Conservation (phyloP, 2,329 filamentous ascomycete species). For the Fusarium sp. region DNA sequence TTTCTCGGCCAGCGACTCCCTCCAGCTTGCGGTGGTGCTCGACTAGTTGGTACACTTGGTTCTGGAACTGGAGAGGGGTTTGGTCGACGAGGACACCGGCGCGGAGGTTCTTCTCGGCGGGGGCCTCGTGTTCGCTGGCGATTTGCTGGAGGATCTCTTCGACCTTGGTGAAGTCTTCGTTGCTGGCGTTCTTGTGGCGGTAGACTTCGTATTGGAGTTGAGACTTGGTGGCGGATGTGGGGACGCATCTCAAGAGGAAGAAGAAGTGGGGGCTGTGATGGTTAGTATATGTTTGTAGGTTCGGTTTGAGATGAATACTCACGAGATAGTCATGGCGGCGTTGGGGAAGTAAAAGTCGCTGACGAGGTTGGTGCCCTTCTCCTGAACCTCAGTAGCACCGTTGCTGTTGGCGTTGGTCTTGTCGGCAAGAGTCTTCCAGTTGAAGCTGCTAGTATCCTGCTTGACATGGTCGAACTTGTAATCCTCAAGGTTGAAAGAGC, state of each 20-base stretch:
- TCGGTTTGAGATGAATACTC: slow-evolving; percentile 61
- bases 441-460: slow-evolving; percentile 65
- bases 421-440: slow-evolving; percentile 67
- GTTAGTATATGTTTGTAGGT: slow-evolving; percentile 42
- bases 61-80: slow-evolving; percentile 25
- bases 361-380: slow-evolving; percentile 19
- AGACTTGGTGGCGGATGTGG: slow-evolving; percentile 19
- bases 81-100: slow-evolving; percentile 16
- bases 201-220: slow-evolving; percentile 34
- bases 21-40: slow-evolving; percentile 34
- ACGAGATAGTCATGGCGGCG: slow-evolving; percentile 36
- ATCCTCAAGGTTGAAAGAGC: slow-evolving; percentile 59
- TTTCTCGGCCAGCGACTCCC: slow-evolving; percentile 19
- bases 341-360: slow-evolving; percentile 42
- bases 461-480: slow-evolving; percentile 67
- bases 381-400: neutral
- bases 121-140: slow-evolving; percentile 20
- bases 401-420: slow-evolving; percentile 33
- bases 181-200: slow-evolving; percentile 29
- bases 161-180: slow-evolving; percentile 19
- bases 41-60: slow-evolving; percentile 30
- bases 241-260: slow-evolving; percentile 27
- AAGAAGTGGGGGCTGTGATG: slow-evolving; percentile 48
- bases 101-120: slow-evolving; percentile 23
- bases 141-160: slow-evolving; percentile 21